A percentile compares a stretch with the other conserved stretches of the same genome.
phyloP scores from a whole-genome alignment of 2,329 filamentous ascomycete species.

The Aspergillus sp. region DNA sequence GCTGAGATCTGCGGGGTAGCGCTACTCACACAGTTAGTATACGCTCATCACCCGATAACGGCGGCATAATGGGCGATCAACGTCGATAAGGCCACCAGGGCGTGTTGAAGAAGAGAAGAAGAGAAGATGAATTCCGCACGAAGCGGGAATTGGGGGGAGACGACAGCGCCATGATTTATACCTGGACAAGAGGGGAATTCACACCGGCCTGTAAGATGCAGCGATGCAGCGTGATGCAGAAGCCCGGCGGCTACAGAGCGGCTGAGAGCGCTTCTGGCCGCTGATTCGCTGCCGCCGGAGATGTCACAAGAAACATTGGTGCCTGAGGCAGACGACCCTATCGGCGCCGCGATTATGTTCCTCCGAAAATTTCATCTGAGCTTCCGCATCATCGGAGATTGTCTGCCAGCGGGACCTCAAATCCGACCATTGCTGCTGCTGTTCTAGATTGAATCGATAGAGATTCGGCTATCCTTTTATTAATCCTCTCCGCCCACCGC shows the following conservation, averaged over 20 bases:
- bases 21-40: constrained; percentile 49
- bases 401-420: not conserved
- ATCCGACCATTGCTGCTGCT: constrained; percentile 1
- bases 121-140: not conserved
- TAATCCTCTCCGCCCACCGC: not conserved
- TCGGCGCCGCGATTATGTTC: constrained; percentile 26
- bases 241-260: constrained; percentile 25
- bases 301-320: not conserved
- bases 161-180: constrained; percentile 10
- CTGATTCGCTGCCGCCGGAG: constrained; percentile 14
- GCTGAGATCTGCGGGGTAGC: constrained; percentile 20
- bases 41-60: constrained; percentile 49
- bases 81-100: constrained; percentile 10
- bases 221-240: constrained; percentile 20
- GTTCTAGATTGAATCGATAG: not conserved
- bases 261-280: constrained; percentile 19
- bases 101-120: constrained; percentile 6
- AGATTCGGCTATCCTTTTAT: not conserved
- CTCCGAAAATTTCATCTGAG: constrained; percentile 41
- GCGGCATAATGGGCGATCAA: constrained; percentile 43
- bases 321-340: constrained; percentile 2
- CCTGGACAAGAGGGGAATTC: constrained; percentile 12
- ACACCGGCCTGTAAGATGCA: constrained; percentile 16
- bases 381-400: constrained; percentile 21
- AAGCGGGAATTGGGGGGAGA: constrained; percentile 10